Evolutionary conservation across 306 rosid genomes (phyloP), one percentile per base, ranked within the genome.

Genomic region (Cucurbita pepo): DNA sequence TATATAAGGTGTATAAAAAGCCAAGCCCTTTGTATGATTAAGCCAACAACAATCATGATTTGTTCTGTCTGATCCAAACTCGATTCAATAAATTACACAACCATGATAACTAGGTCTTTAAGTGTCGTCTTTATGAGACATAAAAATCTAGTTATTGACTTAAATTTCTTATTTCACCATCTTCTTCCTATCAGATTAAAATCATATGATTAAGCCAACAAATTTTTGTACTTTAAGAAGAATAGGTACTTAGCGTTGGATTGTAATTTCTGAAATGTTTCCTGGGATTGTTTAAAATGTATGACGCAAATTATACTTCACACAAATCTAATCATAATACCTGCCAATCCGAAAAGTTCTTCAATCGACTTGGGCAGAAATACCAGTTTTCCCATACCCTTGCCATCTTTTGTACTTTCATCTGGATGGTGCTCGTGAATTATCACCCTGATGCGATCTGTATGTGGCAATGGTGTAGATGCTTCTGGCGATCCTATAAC

Each of bases 301-400:
- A 69, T 69, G 54, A 50, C 45, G 72, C 61, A 43, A 34, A 67
- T 2, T 5, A 14, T 60, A 53, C 7, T 16, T 22, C 54, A 71
- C 79, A 73, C 75, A 77, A 78, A 74, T 80, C 58, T 45, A 57
- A 40, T 59, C 45, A 65, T 37, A 58, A 53, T 87, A 93, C 98
- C 94, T 90, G 96, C 93, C 73, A 84, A 43, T 57, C 51, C 73
- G 76, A 85, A 79, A 77, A 93, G 86, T 25, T 79, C 91, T 77
- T 93, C 88, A n/a, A 80, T 77, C 71, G 96, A 81, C 50, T 87
- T 63, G 9, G 98, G 97, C 82, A 93, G 83, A 81, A 82, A 80
- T 77, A 93, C 73, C 56, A 90, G 88, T 80, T 86, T 86, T 74
- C 85, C 89, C 10, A 63, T 64, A 43, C 77, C 61, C 65, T 63